Evolutionary conservation across 169 alveolate species (phyloP), one percentile per base, ranked within the genome.

Genomic region (Babesia divergens): DNA sequence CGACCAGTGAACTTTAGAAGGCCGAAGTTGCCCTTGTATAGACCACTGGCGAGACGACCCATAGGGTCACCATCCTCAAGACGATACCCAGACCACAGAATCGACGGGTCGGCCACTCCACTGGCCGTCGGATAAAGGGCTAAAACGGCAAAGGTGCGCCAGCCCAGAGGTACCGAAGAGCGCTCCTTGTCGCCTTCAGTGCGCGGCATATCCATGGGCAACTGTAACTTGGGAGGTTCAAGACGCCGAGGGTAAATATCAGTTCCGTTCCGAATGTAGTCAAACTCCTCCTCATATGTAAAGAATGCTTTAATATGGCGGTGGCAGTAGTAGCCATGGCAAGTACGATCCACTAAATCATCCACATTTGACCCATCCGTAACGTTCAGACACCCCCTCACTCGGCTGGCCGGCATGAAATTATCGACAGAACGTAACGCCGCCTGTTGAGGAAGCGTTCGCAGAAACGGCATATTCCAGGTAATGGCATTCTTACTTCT

Each of bases 161-260:
- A 80, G 7, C 88, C 88, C 31, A 80, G 35, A 3, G 88, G 88
- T 9, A 80, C 79, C 26, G 88, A 60, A n/a, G 88, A 84, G 4
- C 40, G 44, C 22, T 44, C 70, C 56, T 64, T 72, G 32, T 71
- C 72, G 20, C 80, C 56, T 50, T 80, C 88, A 11, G 70, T 37
- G 31, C 51, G 37, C 8, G 83, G 83, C 54, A 50, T 47, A 34
- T 69, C 65, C 34, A 14, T 18, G 5, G 88, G 88, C 34, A 35
- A 24, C 72, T 55, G 28, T 11, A 77, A n/a, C 31, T 59, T 51
- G n/a, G 76, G 72, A 22, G 70, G 69, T 32, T 77, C 70, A 14
- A 60, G 47, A 24, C 44, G 54, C 16, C 71, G 53, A 7, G 67
- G 70, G 22, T 18, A 35, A 14, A 77, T 16, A 7, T 77, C 86